A percentile compares a stretch with the other conserved stretches of the same genome.
These are phyloP conservation scores for Tricholoma bakamatsutake DNA, from an alignment of 768 basidiomycete species.

Conservation along the genomic window DNA sequence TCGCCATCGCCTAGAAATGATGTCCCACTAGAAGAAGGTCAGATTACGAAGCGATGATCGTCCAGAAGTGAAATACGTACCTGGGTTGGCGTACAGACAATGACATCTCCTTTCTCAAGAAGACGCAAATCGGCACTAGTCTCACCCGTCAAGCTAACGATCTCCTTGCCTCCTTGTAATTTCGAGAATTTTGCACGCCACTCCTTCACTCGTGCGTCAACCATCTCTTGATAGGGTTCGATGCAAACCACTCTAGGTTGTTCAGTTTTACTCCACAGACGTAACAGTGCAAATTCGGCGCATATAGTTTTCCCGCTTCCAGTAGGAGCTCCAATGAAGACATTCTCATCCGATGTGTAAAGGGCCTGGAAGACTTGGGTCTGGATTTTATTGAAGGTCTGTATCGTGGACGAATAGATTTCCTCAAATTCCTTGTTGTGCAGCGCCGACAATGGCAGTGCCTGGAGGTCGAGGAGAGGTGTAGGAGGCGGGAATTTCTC, in stretches of 20 bases:
- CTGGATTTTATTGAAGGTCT: constrained; percentile 97
- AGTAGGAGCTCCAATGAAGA: constrained; percentile 94
- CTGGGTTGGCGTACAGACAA: constrained; percentile 91
- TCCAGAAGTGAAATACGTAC: constrained; percentile 34
- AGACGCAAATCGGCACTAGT: constrained; percentile 86
- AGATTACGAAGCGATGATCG: not conserved
- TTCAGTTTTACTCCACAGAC: constrained; percentile 90
- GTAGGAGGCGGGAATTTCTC: constrained; percentile 95
- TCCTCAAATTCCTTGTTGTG: constrained; percentile 92
- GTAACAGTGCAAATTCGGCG: constrained; percentile 91
- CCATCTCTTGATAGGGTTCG: constrained; percentile 97
- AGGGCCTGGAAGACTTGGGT: constrained; percentile 98
- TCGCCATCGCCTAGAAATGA: constrained; percentile 91
- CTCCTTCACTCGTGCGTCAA: constrained; percentile 82
- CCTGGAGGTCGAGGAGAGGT: constrained; percentile 86
- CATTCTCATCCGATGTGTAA: constrained; percentile 94
- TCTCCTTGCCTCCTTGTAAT: constrained; percentile 89
- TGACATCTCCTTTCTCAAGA: constrained; percentile 86
- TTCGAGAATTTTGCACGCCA: constrained; percentile 82
- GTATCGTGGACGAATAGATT: constrained; percentile 75
- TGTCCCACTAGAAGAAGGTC: constrained; percentile 69
- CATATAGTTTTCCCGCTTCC: constrained; percentile 97
- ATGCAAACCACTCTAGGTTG: constrained; percentile 86
- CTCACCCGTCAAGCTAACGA: constrained; percentile 91
- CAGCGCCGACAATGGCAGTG: constrained; percentile 83